Evolutionary conservation across 2,329 filamentous ascomycete species (phyloP).

Genomic region (Davidsoniella neocaledoniae): DNA sequence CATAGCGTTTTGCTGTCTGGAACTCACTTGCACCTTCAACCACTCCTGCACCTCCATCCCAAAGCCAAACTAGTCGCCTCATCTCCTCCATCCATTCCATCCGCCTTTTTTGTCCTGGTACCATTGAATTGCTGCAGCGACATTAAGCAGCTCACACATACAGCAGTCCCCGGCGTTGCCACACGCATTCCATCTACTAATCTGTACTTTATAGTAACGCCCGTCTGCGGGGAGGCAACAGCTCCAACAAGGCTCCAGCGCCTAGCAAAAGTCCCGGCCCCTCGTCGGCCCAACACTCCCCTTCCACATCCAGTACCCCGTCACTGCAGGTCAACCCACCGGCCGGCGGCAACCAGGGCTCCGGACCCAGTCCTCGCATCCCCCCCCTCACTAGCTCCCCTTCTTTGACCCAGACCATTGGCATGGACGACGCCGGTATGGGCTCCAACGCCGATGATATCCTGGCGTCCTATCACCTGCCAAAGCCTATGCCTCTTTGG

Average conservation of each 20-base stretch:
- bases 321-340: constrained; percentile 7
- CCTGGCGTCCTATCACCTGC: constrained; percentile 45
- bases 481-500: constrained; percentile 53
- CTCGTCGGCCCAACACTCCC: constrained; percentile 30
- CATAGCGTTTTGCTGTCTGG: neutral
- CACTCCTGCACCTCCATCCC: neutral
- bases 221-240: constrained; percentile 12
- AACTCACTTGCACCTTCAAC: neutral
- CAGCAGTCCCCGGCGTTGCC: no score
- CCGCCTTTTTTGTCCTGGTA: neutral
- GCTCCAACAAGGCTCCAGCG: constrained; percentile 26
- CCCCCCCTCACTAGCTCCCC: constrained; percentile 47
- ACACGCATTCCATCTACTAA: neutral
- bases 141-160: no score
- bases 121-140: no score
- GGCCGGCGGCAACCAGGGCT: constrained; percentile 4
- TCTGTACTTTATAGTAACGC: constrained; percentile 19
- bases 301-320: constrained; percentile 10
- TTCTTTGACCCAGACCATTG: constrained; percentile 48
- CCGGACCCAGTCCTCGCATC: constrained; percentile 24
- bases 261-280: constrained; percentile 36
- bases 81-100: neutral
- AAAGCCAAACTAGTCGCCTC: neutral
- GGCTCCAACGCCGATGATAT: constrained; percentile 35
- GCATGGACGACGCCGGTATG: constrained; percentile 44